These are phyloP conservation scores for Collybiopsis luxurians DNA, from an alignment of 768 basidiomycete genomes.

Conservation along the genomic window DNA sequence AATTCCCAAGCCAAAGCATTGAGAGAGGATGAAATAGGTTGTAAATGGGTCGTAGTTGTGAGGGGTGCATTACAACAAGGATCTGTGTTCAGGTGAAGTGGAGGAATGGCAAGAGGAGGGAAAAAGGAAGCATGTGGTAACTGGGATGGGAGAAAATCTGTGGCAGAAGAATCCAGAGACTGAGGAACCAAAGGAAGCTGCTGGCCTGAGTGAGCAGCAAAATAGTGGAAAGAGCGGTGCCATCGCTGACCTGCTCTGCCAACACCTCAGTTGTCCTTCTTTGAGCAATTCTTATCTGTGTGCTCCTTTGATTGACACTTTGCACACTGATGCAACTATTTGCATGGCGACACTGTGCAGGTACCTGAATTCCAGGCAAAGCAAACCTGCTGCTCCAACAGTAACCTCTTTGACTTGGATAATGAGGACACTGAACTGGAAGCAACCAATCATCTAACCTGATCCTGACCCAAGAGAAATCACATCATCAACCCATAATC, in stretches of 20 bases:
- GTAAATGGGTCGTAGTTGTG: background rate
- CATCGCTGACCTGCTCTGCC: background rate
- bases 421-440: background rate
- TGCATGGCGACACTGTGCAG: background rate
- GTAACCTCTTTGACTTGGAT: background rate
- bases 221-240: background rate
- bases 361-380: background rate
- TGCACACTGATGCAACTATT: background rate
- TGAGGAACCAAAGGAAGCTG: background rate
- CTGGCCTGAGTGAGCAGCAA: background rate
- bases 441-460: background rate
- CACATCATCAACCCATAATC: conserved; percentile 8
- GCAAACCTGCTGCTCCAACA: background rate
- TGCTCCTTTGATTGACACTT: background rate
- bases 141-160: background rate
- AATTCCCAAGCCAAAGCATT: conserved; percentile 10
- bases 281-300: background rate
- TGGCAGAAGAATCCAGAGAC: background rate
- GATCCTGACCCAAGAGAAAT: background rate
- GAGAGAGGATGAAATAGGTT: conserved; percentile 4
- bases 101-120: conserved; percentile 3
- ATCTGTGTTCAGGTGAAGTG: conserved; percentile 12
- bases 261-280: background rate
- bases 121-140: background rate
- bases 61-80: conserved; percentile 11